phyloP scores from a whole-genome alignment of 495 filamentous ascomycete genomes.

The Xylaria grammica region DNA sequence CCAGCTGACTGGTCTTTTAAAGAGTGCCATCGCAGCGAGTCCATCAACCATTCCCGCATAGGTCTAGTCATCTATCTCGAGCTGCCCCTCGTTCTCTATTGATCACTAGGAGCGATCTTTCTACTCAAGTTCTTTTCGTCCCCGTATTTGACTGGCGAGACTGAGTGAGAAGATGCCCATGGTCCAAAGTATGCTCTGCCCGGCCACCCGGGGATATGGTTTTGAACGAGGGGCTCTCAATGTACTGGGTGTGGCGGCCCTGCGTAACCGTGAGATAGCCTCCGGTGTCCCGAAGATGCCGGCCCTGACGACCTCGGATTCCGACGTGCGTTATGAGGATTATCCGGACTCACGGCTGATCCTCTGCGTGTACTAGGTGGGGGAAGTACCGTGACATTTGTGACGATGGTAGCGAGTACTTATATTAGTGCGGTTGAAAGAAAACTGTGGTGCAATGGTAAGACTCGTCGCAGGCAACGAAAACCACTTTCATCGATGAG shows the following conservation, averaged over 20 bases:
- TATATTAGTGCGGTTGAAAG: neutral
- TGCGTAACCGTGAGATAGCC: conserved; percentile 17
- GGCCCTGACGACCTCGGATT: conserved; percentile 54
- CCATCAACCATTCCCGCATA: conserved; percentile 44
- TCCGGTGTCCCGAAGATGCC: conserved; percentile 27
- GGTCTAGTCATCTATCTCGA: conserved; percentile 58
- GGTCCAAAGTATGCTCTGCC: conserved; percentile 37
- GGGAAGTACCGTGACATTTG: conserved; percentile 59
- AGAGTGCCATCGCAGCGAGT: conserved; percentile 32
- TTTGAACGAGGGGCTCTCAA: conserved; percentile 13
- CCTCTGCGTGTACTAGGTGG: conserved; percentile 63
- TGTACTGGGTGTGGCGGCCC: neutral
- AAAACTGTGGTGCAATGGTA: neutral
- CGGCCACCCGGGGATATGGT: conserved; percentile 36
- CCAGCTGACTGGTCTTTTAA: conserved; percentile 33
- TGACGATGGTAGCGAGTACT: neutral
- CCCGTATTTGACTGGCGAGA: conserved; percentile 55
- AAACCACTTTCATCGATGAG: neutral
- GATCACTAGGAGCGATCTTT: conserved; percentile 65
- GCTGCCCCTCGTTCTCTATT: conserved; percentile 58
- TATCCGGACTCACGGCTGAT: conserved; percentile 56
- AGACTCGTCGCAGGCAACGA: neutral
- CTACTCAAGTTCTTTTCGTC: conserved; percentile 65
- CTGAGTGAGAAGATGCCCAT: conserved; percentile 39
- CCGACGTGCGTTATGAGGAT: conserved; percentile 65